These are phyloP conservation scores for Tremella yokohamensis DNA, from an alignment of 768 basidiomycete genomes.

Conservation along the genomic window DNA sequence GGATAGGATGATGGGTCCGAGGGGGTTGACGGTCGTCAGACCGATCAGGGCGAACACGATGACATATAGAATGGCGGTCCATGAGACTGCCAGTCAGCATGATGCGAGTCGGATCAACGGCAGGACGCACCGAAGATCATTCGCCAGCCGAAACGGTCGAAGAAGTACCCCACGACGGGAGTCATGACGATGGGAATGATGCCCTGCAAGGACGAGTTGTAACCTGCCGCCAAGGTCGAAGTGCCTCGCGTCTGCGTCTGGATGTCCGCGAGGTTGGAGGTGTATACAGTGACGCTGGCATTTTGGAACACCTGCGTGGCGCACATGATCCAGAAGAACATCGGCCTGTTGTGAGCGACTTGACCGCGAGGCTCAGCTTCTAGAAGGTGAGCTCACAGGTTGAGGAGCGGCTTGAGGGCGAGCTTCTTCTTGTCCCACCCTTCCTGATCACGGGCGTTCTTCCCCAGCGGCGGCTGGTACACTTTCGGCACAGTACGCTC, in stretches of 20 bases:
- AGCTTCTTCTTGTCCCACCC: slow-evolving; percentile 22
- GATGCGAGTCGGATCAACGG: neutral
- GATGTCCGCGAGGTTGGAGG: slow-evolving; percentile 48
- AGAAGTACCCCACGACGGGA: slow-evolving; percentile 42
- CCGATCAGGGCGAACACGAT: slow-evolving; percentile 45
- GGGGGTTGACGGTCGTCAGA: slow-evolving; percentile 43
- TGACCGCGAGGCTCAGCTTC: neutral
- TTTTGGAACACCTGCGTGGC: slow-evolving; percentile 45
- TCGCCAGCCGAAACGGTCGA: slow-evolving; percentile 45
- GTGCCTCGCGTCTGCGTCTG: slow-evolving; percentile 42
- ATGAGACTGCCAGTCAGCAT: slow-evolving; percentile 20
- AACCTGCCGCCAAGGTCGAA: slow-evolving; percentile 45
- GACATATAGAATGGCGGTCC: slow-evolving; percentile 43
- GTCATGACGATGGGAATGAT: slow-evolving; percentile 49
- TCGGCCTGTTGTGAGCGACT: slow-evolving; percentile 19
- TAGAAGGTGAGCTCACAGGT: slow-evolving; percentile 32
- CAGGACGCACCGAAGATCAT: slow-evolving; percentile 33
- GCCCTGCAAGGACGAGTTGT: slow-evolving; percentile 43
- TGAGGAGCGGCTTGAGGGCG: slow-evolving; percentile 14
- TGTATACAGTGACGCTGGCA: slow-evolving; percentile 39
- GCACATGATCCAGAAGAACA: slow-evolving; percentile 43
- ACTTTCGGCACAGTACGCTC: slow-evolving; percentile 34
- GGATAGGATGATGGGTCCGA: slow-evolving; percentile 42
- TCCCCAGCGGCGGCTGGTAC: slow-evolving; percentile 33
- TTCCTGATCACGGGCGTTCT: slow-evolving; percentile 22